Evolutionary conservation across 345 rosid species (phyloP), one percentile per base, ranked within the genome.

Genomic region (Hibiscus trionum): DNA sequence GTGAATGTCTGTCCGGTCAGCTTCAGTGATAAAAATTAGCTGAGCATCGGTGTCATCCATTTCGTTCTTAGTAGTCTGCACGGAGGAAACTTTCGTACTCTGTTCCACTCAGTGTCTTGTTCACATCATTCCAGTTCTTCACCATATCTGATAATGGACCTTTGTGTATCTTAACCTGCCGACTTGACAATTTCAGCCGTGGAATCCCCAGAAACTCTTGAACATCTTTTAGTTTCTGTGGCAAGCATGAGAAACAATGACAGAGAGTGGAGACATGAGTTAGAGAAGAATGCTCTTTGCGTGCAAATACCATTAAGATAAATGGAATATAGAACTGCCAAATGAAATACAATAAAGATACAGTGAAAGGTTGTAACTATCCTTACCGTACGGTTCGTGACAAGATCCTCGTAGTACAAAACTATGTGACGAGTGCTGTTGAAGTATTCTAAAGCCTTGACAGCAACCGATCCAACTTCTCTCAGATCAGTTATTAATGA

Each of bases 91-190:
- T 83, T 82, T 83, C 87, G 19, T 86, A 92, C 35, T 62, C 80
- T 1, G 97, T 89, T 76, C 98, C 97, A 16, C 80, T 83, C 74
- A 92, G 78, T 4, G 90, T 82, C 73, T 69, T 82, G 82, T 81
- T 82, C 42, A 95, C 83, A 64, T 95, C 96, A 75, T 89, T 91
- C 97, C 97, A 95, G 72, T 95, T 95, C 82, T 79, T 76, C 53
- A 95, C 76, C 39, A 84, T 90, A 53, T 81, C 91, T 0, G 96
- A 83, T 49, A 95, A 77, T 5, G 87, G 78, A 61, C 97, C 99
- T 73, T 82, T 84, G 77, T 95, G 99, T 81, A 95, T 95, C 46
- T 95, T 95, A 62, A 95, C 93, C 67, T 95, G 99, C 31, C 88
- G 91, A 73, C 97, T 95, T 3, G 72, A 83, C 72, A 95, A 76